Conservation (phyloP, 2,329 filamentous ascomycete genomes). For the Sodiomyces alkalinus region DNA sequence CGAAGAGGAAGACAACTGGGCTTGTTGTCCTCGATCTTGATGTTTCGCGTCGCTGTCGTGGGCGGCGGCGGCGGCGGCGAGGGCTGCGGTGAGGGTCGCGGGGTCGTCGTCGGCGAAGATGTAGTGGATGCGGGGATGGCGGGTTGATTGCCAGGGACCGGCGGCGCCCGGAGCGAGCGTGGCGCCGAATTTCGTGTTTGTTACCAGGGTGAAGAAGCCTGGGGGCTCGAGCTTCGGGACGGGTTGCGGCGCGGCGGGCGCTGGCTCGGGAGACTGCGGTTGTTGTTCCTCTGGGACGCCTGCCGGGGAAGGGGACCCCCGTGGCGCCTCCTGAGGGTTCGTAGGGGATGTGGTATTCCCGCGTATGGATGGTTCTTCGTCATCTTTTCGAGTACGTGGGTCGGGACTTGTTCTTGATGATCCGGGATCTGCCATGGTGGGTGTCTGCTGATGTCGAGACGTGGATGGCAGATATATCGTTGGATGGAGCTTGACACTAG, state of each 20-base stretch:
- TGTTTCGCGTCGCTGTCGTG: too few relatives aligned
- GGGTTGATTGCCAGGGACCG: slow-evolving; percentile 24
- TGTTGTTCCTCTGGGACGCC: not conserved
- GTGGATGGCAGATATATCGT: too few relatives aligned
- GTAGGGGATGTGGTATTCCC: too few relatives aligned
- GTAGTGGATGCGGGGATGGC: slow-evolving; percentile 82
- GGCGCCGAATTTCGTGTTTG: slow-evolving; percentile 53
- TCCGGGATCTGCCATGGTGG: slow-evolving; percentile 6
- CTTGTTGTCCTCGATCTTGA: too few relatives aligned
- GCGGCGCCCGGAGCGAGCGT: slow-evolving; percentile 42
- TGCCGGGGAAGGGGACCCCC: too few relatives aligned
- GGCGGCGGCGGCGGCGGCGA: slow-evolving; percentile 19
- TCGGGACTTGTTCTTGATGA: too few relatives aligned
- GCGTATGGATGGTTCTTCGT: too few relatives aligned
- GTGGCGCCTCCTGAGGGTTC: too few relatives aligned
- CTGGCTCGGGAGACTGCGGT: not conserved
- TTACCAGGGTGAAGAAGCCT: slow-evolving; percentile 62
- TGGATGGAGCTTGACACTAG: too few relatives aligned
- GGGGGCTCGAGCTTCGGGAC: slow-evolving; percentile 6
- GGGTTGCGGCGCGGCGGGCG: not conserved
- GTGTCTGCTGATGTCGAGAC: too few relatives aligned
- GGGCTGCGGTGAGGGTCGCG: slow-evolving; percentile 56
- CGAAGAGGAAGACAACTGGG: slow-evolving; percentile 12
- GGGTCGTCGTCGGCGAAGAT: slow-evolving; percentile 87
- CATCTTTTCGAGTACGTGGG: too few relatives aligned